Evolutionary conservation across 768 basidiomycete genomes (phyloP), one percentile per base, ranked within the genome.

Genomic region (Amanita pallidorosea): DNA sequence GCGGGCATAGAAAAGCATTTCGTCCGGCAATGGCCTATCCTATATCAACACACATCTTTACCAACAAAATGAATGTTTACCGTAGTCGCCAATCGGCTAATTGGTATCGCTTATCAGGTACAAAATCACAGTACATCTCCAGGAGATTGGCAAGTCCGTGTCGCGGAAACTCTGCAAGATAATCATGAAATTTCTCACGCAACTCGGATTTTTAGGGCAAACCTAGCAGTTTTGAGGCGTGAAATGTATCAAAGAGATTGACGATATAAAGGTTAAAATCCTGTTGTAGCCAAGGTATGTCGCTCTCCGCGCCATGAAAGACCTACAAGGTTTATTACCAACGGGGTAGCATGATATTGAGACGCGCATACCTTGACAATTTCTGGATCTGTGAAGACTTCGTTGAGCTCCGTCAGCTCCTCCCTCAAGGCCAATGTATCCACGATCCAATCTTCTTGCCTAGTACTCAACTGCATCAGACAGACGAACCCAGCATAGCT

Each of bases 21-120:
- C 93, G 46, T 77, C 65, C 0, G 92, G 85, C 3, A 98, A 69
- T 0, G 95, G 95, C 50, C 82, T 80, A 48, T 18, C 22, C 7
- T 33, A n/a, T 8, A 13, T 36, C 9, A 36, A 40, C 25, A 23
- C 36, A 5, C 31, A 8, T 18, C 33, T 27, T 23, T 35, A 25
- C 43, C 22, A 31, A 17, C 15, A 38, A 17, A 46, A 54, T 49
- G 22, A 34, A 29, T 17, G 57, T 74, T 25, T 37, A 85, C 81
- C 92, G 78, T 57, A 97, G 89, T 22, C 96, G 81, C 96, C 96
- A 99, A 64, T 99, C 96, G 8, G 95, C 96, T 5, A 95, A 73
- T 60, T 97, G 96, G 61, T 95, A 98, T 27, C 90, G 80, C 67
- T 99, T 99, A 70, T 98, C 95, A 0, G 95, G 81, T 6, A 76